Evolutionary conservation across 306 rosid genomes (phyloP), one percentile per base, ranked within the genome.

Genomic region (Betula pendula): DNA sequence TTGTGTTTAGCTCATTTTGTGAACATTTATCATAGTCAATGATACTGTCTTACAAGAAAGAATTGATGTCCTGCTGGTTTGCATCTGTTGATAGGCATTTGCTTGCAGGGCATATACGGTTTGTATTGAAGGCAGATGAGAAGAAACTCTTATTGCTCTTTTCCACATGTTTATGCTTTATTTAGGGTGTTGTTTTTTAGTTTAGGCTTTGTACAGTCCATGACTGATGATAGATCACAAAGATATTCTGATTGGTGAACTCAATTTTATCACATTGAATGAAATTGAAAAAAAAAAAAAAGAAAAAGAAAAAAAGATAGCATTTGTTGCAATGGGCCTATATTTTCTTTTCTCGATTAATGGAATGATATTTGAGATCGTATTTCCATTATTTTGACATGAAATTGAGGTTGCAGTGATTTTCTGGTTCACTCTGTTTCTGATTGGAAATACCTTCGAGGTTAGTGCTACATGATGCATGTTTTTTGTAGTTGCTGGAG

Each of bases 171-270:
- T 83, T 72, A 69, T 78, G 75, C 71, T 84, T 75, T 75, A 25
- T 48, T 75, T 83, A 74, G 79, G 74, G 77, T 84, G 87, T 50
- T 60, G 51, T 7, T 77, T 84, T 84, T 75, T 74, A 85, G 91
- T 68, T 68, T 81, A 85, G 86, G 60, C 75, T 17, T 70, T 90
- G 92, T 87, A 92, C 92, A 90, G 84, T 85, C 73, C 83, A 77
- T 81, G 86, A 74, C 84, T 78, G 83, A 79, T 84, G 84, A 81
- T 84, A 87, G 81, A 84, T 77, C 79, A 72, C 81, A 81, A 72
- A 75, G 76, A 71, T 73, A 76, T 83, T 63, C 82, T 84, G 80
- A 70, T 84, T 78, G 74, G 80, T 81, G 87, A 85, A 79, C 63
- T 76, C 50, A 66, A 43, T 66, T 63, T 73, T 82, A 68, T 70